Evolutionary conservation across 1,284 basidiomycete species (phyloP), one percentile per base, ranked within the genome.

Genomic region (Ustilago bromivora): DNA sequence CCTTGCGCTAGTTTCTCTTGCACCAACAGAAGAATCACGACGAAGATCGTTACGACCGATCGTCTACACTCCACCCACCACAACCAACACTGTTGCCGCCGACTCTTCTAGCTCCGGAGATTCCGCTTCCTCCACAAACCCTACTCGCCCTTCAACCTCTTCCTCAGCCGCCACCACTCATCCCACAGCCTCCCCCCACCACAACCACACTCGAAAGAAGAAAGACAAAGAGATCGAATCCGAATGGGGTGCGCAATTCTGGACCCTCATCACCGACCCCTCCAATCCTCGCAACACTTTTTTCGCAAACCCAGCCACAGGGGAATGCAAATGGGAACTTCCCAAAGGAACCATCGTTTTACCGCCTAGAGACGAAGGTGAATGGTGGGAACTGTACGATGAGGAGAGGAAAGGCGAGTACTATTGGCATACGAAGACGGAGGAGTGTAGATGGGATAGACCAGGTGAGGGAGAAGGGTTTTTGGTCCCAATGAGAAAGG

Each of bases 311-410:
- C 95, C 95, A 46, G 91, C 94, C 0, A 93, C 93, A 19, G 95
- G 95, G 12, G 91, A 96, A 84, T 94, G 95, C 68, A 92, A 92
- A 82, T 97, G 95, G 95, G 92, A 94, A 82, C 91, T 94, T 4
- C 94, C 94, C 5, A 89, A 92, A n/a, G 94, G 94, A 15, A 92
- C 93, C 60, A 94, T 95, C 85, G 92, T 96, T 1, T 88, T 98
- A 40, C 95, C 95, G 31, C 92, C 93, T 8, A 92, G 89, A 70
- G 89, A 90, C 3, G 91, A 93, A 38, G 95, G 95, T 54, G 94
- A 96, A 85, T 98, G 95, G 95, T 96, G 95, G 94, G 94, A 97
- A 86, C 89, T 97, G 75, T 89, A 89, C 51, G 95, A 96, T 86
- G 91, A 93, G 41, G 89, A 90, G 36, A 89, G 92, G 46, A 92